These are phyloP conservation scores for Sphaerulina vaccinii DNA, from an alignment of 2,329 filamentous ascomycete species.

Conservation along the genomic window DNA sequence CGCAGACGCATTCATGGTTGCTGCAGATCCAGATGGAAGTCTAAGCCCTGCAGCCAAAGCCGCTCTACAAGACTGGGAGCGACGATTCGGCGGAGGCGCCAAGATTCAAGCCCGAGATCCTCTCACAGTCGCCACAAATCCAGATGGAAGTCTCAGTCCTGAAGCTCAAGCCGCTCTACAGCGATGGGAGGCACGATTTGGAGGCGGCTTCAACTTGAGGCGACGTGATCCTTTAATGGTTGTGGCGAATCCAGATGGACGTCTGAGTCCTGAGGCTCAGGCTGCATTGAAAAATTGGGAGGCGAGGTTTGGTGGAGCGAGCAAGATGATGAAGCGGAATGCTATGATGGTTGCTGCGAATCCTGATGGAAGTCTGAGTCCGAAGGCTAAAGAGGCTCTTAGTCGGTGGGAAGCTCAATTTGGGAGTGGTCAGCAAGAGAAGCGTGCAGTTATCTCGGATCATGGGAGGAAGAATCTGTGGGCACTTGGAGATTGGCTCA, in stretches of 20 bases:
- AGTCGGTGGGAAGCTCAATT: neutral
- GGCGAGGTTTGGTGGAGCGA: neutral
- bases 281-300: neutral
- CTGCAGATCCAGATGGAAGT: neutral
- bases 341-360: neutral
- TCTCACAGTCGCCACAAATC: neutral
- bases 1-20: neutral
- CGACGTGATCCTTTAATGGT: neutral
- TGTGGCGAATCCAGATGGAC: neutral
- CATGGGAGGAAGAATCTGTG: too few relatives aligned
- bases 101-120: too few relatives aligned
- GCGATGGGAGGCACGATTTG: neutral
- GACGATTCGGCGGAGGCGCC: neutral
- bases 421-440: neutral
- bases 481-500: too few relatives aligned
- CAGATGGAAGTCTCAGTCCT: neutral
- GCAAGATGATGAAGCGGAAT: neutral
- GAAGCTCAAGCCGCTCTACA: neutral
- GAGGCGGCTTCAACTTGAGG: neutral
- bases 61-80: neutral
- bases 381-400: neutral
- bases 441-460: neutral
- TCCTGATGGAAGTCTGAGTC: neutral
- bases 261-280: neutral
- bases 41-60: neutral